Base-by-base conservation (phyloP, 2,329 filamentous ascomycete species). In the Colletotrichum sp. region DNA sequence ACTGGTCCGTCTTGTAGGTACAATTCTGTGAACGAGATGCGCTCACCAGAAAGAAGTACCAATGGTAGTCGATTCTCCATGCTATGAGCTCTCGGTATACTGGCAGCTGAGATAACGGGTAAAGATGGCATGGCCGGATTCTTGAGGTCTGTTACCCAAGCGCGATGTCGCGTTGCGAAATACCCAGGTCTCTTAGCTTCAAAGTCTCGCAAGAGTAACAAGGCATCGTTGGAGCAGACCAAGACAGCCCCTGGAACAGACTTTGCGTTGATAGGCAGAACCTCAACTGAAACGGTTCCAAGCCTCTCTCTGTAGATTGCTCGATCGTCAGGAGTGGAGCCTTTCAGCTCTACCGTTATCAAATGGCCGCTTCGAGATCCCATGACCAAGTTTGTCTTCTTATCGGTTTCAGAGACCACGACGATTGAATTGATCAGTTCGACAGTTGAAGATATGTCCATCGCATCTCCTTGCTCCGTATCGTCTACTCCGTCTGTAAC, bases 321-420 rank as follows among this genome's bases (percentile, higher is more conserved):
- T 30, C 82, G 77, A 16, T 81, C 73, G 8, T 82, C 77, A 1
- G 78, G 72, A 5, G 75, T 69, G 9, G 79, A 59, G 26, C 71
- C 75, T 6, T 77, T 78, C 8, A 83, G 55, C 18, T 79, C 79
- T 30, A 90, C 70, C 0, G 85, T 89, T 32, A 90, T 80, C 3
- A 92, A 80, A 44, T 90, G 86, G 2, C 91, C 91, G 72, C 88
- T 88, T 69, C 89, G 86, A 30, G 89, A 91, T 10, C 90, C 90
- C 10, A 86, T 79, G 6, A 88, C 79, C 3, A 91, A 67, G 16
- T 84, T 80, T 1, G 82, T 79, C 8, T 79, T 80, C 15, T 80
- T 75, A 5, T 77, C 78, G 69, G 85, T 81, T 4, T 80, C 79
- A 8, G 52, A 34, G 9, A 86, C 78, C 55, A 80, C 76, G 34